Conservation (phyloP, 305 asterid species). For the Plantago lanceolata region DNA sequence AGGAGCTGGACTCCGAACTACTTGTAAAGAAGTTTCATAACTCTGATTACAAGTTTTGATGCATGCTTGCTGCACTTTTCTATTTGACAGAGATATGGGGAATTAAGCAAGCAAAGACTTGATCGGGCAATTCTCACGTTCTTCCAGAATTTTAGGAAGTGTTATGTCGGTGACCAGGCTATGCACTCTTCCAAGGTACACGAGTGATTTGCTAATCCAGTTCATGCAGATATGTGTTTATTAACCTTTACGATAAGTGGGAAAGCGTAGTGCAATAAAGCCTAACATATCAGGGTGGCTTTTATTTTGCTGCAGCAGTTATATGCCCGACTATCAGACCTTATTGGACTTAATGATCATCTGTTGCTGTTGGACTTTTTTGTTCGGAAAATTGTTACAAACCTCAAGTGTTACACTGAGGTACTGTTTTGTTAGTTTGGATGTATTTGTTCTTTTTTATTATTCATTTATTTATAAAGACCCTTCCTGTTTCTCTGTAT, state of each 20-base stretch:
- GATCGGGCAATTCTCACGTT: slow-evolving; percentile 92
- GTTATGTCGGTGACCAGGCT: slow-evolving; percentile 96
- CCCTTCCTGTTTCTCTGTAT: slow-evolving; percentile 20
- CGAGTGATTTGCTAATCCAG: slow-evolving; percentile 16
- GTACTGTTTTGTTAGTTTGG: slow-evolving; percentile 35
- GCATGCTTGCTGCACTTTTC: slow-evolving; percentile 22
- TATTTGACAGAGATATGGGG: slow-evolving; percentile 71
- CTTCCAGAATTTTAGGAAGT: slow-evolving; percentile 86
- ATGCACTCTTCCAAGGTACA: slow-evolving; percentile 95
- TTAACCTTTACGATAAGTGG: slow-evolving; percentile 21
- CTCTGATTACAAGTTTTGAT: slow-evolving; percentile 26
- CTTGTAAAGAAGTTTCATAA: slow-evolving; percentile 8
- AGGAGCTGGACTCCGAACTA: slow-evolving; percentile 1
- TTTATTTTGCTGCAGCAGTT: slow-evolving; percentile 77
- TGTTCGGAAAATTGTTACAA: slow-evolving; percentile 80
- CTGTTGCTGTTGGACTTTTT: slow-evolving; percentile 72
- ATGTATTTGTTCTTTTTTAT: not conserved
- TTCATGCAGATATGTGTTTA: slow-evolving; percentile 20
- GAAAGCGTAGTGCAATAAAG: not conserved
- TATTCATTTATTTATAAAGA: not conserved
- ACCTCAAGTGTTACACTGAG: slow-evolving; percentile 88
- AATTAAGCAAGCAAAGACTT: slow-evolving; percentile 86
- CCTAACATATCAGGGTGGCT: slow-evolving; percentile 15
- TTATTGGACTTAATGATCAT: slow-evolving; percentile 97
- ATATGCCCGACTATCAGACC: slow-evolving; percentile 83